Evolutionary conservation across 2,329 filamentous ascomycete species (phyloP).

Genomic region (Trichophaea hybrida): DNA sequence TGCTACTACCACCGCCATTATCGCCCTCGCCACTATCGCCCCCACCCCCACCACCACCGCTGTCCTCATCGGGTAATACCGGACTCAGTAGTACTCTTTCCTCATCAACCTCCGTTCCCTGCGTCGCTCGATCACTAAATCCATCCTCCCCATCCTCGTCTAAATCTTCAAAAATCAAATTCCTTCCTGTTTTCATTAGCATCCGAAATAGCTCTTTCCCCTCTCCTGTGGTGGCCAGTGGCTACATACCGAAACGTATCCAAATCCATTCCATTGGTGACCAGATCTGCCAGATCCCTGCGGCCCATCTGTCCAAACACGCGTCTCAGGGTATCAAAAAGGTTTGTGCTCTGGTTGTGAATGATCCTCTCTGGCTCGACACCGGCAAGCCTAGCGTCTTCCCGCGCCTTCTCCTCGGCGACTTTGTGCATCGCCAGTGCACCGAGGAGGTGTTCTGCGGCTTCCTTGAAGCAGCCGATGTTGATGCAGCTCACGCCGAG

Average conservation of each 20-base stretch:
- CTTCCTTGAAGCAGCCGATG: slow-evolving; percentile 86
- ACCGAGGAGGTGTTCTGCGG: slow-evolving; percentile 79
- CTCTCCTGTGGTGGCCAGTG: background rate
- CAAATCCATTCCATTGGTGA: slow-evolving; percentile 79
- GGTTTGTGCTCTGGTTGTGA: slow-evolving; percentile 91
- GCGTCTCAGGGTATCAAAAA: slow-evolving; percentile 83
- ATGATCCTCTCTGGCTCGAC: slow-evolving; percentile 52
- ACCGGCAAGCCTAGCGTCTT: slow-evolving; percentile 32
- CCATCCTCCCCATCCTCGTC: background rate
- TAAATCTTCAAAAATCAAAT: slow-evolving; percentile 19
- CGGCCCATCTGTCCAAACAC: slow-evolving; percentile 96
- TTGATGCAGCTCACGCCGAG: slow-evolving; percentile 94
- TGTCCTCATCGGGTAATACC: background rate
- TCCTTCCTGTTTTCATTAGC: slow-evolving; percentile 19
- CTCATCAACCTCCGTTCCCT: background rate
- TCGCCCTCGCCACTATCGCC: background rate
- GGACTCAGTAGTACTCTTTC: background rate
- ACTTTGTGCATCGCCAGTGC: slow-evolving; percentile 92
- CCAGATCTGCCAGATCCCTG: slow-evolving; percentile 72
- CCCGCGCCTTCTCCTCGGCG: slow-evolving; percentile 62
- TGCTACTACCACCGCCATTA: background rate
- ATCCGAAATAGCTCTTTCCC: background rate
- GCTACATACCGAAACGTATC: slow-evolving; percentile 53
- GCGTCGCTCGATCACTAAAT: background rate
- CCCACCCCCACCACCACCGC: background rate